Conservation (phyloP, 2,329 filamentous ascomycete species). For the Ascochyta rabiei region DNA sequence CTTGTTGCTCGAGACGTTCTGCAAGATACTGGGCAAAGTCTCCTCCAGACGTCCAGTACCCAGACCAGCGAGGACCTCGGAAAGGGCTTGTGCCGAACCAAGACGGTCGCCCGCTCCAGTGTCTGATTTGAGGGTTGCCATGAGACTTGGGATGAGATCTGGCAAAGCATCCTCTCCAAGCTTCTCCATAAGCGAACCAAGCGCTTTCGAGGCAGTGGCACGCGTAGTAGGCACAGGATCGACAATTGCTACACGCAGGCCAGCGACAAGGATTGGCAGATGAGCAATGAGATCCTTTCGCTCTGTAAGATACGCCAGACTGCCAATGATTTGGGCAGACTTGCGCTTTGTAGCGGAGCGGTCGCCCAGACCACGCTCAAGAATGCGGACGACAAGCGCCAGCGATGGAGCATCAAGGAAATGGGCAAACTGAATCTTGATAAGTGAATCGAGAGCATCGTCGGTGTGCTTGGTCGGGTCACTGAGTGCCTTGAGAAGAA, state of each 20-base stretch:
- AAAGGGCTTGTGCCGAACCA: conserved; percentile 93
- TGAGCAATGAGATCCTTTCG: conserved; percentile 92
- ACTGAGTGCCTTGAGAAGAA: conserved; percentile 93
- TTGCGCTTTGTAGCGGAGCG: conserved; percentile 95
- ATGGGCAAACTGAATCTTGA: conserved; percentile 98
- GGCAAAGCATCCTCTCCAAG: conserved; percentile 95
- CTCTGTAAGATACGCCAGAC: conserved; percentile 94
- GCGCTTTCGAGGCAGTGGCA: conserved; percentile 91
- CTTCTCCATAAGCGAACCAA: conserved; percentile 97
- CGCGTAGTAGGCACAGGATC: conserved; percentile 96
- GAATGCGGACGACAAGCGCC: conserved; percentile 90
- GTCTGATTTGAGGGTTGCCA: conserved; percentile 97
- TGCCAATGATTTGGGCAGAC: conserved; percentile 96
- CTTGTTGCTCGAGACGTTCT: conserved; percentile 93
- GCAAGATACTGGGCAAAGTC: conserved; percentile 91
- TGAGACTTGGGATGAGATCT: conserved; percentile 95
- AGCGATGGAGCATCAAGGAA: conserved; percentile 97
- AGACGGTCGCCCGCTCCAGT: conserved; percentile 94
- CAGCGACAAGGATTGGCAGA: conserved; percentile 88
- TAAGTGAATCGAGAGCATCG: conserved; percentile 87
- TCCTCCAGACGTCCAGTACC: conserved; percentile 93
- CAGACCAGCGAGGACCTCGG: conserved; percentile 92
- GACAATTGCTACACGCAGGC: conserved; percentile 85
- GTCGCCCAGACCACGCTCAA: conserved; percentile 89
- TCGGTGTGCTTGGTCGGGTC: conserved; percentile 98